phyloP scores from a whole-genome alignment of 306 rosid genomes.

The Cicer chorassanicum region DNA sequence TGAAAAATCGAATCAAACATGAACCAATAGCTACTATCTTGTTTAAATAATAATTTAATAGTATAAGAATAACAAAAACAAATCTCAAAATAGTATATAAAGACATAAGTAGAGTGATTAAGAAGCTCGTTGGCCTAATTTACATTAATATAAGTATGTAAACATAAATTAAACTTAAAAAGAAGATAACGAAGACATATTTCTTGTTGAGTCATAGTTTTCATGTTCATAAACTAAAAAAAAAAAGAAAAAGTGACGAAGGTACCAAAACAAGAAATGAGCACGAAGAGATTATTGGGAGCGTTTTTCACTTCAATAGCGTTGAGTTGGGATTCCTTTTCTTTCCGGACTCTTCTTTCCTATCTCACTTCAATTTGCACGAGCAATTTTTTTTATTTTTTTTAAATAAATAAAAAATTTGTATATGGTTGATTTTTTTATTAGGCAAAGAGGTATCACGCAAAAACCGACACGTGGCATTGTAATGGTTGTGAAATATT shows the following conservation, averaged over 20 bases:
- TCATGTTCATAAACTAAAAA: slow-evolving; percentile 9
- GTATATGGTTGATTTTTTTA: background rate
- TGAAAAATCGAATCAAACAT: slow-evolving; percentile 1
- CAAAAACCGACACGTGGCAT: slow-evolving; percentile 66
- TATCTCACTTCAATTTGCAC: slow-evolving; percentile 31
- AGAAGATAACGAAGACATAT: background rate
- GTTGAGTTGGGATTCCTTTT: slow-evolving; percentile 33
- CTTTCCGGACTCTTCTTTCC: slow-evolving; percentile 50
- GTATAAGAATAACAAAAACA: background rate
- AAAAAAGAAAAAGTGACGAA: background rate
- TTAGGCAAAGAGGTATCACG: slow-evolving; percentile 42
- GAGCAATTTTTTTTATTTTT: slow-evolving; percentile 15
- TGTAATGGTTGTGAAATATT: slow-evolving; percentile 56
- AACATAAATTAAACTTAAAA: background rate
- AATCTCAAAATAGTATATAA: background rate
- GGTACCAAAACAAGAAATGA: slow-evolving; percentile 23
- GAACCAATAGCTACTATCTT: slow-evolving; percentile 14
- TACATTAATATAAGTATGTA: background rate
- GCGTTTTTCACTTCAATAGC: background rate
- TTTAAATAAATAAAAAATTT: no score
- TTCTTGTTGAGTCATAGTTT: background rate
- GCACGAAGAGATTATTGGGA: background rate
- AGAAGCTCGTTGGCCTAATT: background rate
- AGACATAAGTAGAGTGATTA: background rate
- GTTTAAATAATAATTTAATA: background rate